Percentiles rank a stretch among this genome's conserved stretches.
phyloP scores from a whole-genome alignment of 805 yeast species.

The Starmerella bombi region DNA sequence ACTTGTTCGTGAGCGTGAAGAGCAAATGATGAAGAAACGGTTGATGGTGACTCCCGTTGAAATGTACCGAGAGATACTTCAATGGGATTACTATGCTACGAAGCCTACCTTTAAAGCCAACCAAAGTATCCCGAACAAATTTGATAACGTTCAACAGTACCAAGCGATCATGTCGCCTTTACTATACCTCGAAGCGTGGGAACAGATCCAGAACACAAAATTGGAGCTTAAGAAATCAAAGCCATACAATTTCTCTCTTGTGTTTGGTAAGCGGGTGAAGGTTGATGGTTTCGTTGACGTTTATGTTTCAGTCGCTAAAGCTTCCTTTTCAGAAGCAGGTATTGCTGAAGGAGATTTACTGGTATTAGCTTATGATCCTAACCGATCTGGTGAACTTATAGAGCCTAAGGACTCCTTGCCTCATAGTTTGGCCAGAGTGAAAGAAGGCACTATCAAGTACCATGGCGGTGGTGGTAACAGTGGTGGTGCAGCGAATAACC shows the following conservation, averaged over 20 bases:
- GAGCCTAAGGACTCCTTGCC: conserved; percentile 9
- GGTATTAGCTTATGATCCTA: conserved; percentile 44
- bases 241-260: conserved; percentile 48
- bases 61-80: conserved; percentile 51
- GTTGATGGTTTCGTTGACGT: conserved; percentile 83
- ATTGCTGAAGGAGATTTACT: conserved; percentile 66
- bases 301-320: conserved; percentile 53
- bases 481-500: conserved; percentile 38
- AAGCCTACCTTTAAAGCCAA: conserved; percentile 34
- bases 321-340: conserved; percentile 37
- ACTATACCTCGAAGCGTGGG: conserved; percentile 85
- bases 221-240: conserved; percentile 32
- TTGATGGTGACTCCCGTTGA: conserved; percentile 67
- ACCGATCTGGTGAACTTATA: conserved; percentile 20
- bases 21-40: conserved; percentile 65
- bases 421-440: conserved; percentile 69
- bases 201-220: conserved; percentile 62
- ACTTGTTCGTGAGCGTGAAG: conserved; percentile 39
- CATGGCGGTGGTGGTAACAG: not conserved
- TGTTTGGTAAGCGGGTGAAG: conserved; percentile 66
- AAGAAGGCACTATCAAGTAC: conserved; percentile 34
- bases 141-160: conserved; percentile 51
- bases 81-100: conserved; percentile 63
- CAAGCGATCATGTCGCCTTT: conserved; percentile 62
- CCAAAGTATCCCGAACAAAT: conserved; percentile 44